A percentile compares a stretch with the other conserved stretches of the same genome.
phyloP scores from a whole-genome alignment of 148 eudicot species.

The Spergularia marina region DNA sequence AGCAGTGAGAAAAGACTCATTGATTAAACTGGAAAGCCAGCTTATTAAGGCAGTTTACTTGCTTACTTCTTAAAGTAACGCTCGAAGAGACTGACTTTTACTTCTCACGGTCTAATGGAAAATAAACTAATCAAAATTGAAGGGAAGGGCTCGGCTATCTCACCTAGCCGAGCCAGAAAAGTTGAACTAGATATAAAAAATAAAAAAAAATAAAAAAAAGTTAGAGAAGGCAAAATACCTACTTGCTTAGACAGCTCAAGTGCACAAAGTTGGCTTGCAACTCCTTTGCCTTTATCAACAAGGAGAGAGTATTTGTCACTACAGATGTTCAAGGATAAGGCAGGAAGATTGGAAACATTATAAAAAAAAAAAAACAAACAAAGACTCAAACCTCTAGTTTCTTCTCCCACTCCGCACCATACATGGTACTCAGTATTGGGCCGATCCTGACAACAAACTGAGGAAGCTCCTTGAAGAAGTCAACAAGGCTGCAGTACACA shows the following conservation, averaged over 20 bases:
- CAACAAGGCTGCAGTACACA: constrained; percentile 56
- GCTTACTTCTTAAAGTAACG: too few relatives aligned
- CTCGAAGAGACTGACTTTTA: too few relatives aligned
- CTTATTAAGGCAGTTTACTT: too few relatives aligned
- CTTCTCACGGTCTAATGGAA: too few relatives aligned
- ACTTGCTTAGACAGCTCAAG: constrained; percentile 88
- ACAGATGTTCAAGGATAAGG: background rate
- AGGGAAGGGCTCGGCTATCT: too few relatives aligned
- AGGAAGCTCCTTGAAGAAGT: constrained; percentile 91
- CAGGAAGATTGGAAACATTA: background rate
- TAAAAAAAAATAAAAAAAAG: background rate
- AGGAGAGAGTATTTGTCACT: background rate
- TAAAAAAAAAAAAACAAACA: background rate
- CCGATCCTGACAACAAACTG: constrained; percentile 79
- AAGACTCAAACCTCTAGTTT: constrained; percentile 58
- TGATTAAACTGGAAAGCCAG: too few relatives aligned
- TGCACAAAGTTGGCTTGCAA: constrained; percentile 81
- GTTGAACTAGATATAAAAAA: background rate
- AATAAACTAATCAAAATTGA: too few relatives aligned
- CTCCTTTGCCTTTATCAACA: constrained; percentile 73
- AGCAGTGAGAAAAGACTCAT: background rate
- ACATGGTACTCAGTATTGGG: constrained; percentile 53
- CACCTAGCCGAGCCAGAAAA: background rate
- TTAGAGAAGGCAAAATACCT: constrained; percentile 27
- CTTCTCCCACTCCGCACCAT: constrained; percentile 89